phyloP scores from a whole-genome alignment of 1,139 yeast genomes.

The Pichia kudriavzevii region DNA sequence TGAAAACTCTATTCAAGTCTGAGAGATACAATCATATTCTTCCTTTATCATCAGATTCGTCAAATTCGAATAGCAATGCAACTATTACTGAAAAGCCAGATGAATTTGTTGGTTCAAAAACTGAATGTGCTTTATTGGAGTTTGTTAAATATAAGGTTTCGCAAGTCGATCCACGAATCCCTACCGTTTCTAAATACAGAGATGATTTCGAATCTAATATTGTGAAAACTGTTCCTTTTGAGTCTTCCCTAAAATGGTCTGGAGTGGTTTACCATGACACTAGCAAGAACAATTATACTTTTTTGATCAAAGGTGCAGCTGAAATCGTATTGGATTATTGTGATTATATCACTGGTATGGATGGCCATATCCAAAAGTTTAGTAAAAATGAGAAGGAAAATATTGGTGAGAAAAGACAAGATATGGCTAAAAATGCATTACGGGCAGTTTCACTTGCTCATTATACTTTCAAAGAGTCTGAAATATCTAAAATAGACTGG shows the following conservation, averaged over 20 bases:
- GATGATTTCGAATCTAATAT: slow-evolving; percentile 33
- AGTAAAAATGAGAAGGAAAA: slow-evolving; percentile 15
- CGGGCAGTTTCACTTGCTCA: slow-evolving; percentile 85
- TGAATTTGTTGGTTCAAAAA: slow-evolving; percentile 75
- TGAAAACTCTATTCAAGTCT: not conserved
- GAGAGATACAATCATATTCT: slow-evolving; percentile 2
- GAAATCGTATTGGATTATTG: slow-evolving; percentile 72
- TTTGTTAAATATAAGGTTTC: slow-evolving; percentile 56
- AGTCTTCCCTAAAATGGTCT: slow-evolving; percentile 89
- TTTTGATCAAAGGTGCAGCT: slow-evolving; percentile 88
- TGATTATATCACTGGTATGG: slow-evolving; percentile 30
- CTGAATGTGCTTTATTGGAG: slow-evolving; percentile 80
- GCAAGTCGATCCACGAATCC: slow-evolving; percentile 32
- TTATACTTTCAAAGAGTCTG: slow-evolving; percentile 46
- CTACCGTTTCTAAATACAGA: slow-evolving; percentile 36
- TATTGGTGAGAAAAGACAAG: slow-evolving; percentile 43
- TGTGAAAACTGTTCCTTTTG: slow-evolving; percentile 80
- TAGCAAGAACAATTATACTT: slow-evolving; percentile 43
- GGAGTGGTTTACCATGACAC: slow-evolving; percentile 54
- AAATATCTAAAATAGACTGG: slow-evolving; percentile 37
- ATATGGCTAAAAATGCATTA: slow-evolving; percentile 67
- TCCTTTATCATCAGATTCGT: slow-evolving; percentile 1
- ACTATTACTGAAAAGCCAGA: slow-evolving; percentile 4
- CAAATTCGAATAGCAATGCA: not conserved
- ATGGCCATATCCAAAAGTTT: slow-evolving; percentile 29